Evolutionary conservation across 371 early-diverging fungal species (phyloP), one percentile per base, ranked within the genome.

Genomic region (Syncephalastrum monosporum): DNA sequence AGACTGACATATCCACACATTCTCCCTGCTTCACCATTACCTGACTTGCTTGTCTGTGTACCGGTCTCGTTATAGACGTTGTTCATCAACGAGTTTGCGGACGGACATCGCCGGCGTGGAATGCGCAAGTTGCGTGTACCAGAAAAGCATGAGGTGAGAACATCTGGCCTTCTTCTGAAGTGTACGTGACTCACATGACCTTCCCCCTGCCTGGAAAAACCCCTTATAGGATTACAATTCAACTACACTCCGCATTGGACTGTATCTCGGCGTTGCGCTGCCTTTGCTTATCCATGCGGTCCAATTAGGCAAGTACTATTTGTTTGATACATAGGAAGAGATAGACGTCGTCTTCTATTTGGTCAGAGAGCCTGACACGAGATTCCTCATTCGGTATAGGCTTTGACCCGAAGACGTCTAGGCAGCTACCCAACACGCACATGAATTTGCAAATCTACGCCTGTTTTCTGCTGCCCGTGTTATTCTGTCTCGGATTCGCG

Each of bases 81-180:
- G 49, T 91, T 80, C 50, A 75, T 87, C 27, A 63, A 77, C 15
- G 69, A 82, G 53, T 90, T 89, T 64, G 85, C 86, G 3, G 81
- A 74, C 47, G 92, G 91, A 1, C 77, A 82, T 48, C 77, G 89
- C 17, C 76, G 81, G 13, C 77, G 77, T 17, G 92, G 89, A 25
- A 88, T 90, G 86, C 65, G 71, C 27, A 84, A 83, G 65, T 71
- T 90, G 55, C 77, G 89, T 41, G 67, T 84, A 21, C 86, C 82
- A 10, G 81, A 83, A 60, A 63, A 59, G 50, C 69, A 68, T 25
- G 70, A 60, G 46, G 58, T 58, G 44, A 17, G 38, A 10, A 33
- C 38, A 33, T 10, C 38, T 33, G 38, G 33, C n/a, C 16, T 19
- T 41, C 19, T 3, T 24, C 17, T 17, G 3, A 5, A 13, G 54